Conservation (phyloP, 2,329 filamentous ascomycete genomes). For the Ophiostoma perfectum region DNA sequence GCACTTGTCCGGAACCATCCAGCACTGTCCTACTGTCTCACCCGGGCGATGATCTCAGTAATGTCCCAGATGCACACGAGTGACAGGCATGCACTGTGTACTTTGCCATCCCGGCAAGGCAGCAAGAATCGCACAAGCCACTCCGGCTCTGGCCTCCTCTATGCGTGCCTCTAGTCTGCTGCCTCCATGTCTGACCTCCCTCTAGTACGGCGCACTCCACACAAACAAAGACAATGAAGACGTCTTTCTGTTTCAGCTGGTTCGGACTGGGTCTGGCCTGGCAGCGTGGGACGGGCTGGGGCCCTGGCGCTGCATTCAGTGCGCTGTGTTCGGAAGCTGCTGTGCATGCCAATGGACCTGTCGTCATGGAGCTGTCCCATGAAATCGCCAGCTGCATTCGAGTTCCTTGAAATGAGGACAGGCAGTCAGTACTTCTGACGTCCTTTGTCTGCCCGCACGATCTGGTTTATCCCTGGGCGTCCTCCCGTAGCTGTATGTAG, state of each 20-base stretch:
- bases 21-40: not conserved
- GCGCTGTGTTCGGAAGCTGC: not conserved
- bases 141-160: no score
- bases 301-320: no score
- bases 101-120: no score
- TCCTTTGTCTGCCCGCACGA: not conserved
- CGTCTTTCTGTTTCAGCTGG: not conserved
- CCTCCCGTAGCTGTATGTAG: not conserved
- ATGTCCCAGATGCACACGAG: no score
- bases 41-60: no score
- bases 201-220: not conserved
- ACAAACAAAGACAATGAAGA: not conserved
- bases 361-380: conserved; percentile 1
- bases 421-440: conserved; percentile 2
- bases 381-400: not conserved
- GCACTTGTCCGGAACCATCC: not conserved
- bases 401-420: not conserved
- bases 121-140: no score
- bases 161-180: no score
- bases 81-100: no score
- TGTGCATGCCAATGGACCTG: conserved; percentile 1
- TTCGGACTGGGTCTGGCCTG: not conserved
- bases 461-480: no score
- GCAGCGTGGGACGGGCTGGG: no score
- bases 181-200: no score